Evolutionary conservation across 495 filamentous ascomycete genomes (phyloP), one percentile per base, ranked within the genome.

Genomic region (Platismatia glauca): DNA sequence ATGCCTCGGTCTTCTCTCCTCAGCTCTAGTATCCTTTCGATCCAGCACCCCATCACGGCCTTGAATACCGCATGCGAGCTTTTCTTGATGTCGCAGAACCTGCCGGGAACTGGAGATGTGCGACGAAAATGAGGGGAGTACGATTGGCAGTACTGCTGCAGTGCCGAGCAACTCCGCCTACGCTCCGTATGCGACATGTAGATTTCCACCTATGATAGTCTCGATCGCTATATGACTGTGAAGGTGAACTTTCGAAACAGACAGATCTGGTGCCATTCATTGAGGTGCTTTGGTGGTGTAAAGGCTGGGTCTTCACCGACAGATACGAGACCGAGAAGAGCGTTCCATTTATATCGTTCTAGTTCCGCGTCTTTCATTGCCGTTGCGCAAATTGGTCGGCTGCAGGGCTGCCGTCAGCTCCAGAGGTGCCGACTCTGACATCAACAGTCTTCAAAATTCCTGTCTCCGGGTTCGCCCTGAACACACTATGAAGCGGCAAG

Each of bases 381-480:
- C 27, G 48, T 52, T 52, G 48, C 48, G 4, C 48, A 52, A 18
- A 31, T 4, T 52, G 2, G 48, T 52, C 48, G 33, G 48, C 7
- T 31, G 48, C 27, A 31, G 18, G 48, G 48, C 27, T 18, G 12
- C 48, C 15, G 27, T 52, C 48, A 29, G 18, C 27, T 18, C 27
- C 48, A 52, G 12, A 31, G 48, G 11, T 31, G 48, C 48, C 48
- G 7, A 52, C 48, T 31, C 48, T 52, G 48, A 52, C 48, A 31
- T 52, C 48, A 52, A 52, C 48, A 52, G 48, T 52, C 27, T 52
- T 52, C 48, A 11, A 18, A 31, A 52, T 52, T 31, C 48, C 27
- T 20, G 48, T 18, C 12, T 52, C 48, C 48, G 15, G 27, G 27
- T 52, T 52, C 48, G 48, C 48, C 48, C 27, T 13, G 48, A 27